Evolutionary conservation across 495 filamentous ascomycete species (phyloP), one percentile per base, ranked within the genome.

Genomic region (Entonaema liquescens): DNA sequence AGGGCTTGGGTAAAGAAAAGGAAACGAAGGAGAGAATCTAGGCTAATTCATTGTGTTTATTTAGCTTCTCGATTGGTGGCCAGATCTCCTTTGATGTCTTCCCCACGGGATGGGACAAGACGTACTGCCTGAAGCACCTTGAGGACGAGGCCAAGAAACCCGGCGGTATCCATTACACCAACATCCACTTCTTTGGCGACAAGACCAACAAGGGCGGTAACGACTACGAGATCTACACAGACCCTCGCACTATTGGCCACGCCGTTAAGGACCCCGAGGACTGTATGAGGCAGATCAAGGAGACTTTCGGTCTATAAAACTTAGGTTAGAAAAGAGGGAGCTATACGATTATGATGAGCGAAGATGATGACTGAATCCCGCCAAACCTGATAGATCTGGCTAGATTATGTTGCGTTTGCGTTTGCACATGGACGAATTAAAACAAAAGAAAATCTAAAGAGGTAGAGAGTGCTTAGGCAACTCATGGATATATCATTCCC

Each of bases 1-100:
- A n/a, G n/a, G n/a, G n/a, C 26, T 19, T 17, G 19, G 40, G 36
- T 6, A 62, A 6, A 65, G 53, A 57, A 52, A 54, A 36, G 35
- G n/a, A 62, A 49, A 19, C 3, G 56, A 65, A 47, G 36, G 2
- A 5, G 19, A 23, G 3, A 21, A 29, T 1, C 13, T 3, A 19
- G 19, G 42, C 47, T 65, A 50, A 61, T 52, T 58, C 12, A 1
- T 2, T 28, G 26, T 31, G 19, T 2, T 5, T 36, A 19, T 12
- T 69, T 63, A 94, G 92, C 28, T 97, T 89, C 84, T 94, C 93
- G 50, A 94, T 99, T 73, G 95, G 95, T 71, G 95, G 95, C 42
- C 93, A 98, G 74, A 97, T 99, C 77, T 97, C 93, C 62, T 99
- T 99, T 83, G 95, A 99, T 77, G 93, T 98, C 67, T 99, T 99